Percentiles rank a stretch among this genome's conserved stretches.
phyloP scores from a whole-genome alignment of 1,284 basidiomycete species.

The Pterulicium gracile region DNA sequence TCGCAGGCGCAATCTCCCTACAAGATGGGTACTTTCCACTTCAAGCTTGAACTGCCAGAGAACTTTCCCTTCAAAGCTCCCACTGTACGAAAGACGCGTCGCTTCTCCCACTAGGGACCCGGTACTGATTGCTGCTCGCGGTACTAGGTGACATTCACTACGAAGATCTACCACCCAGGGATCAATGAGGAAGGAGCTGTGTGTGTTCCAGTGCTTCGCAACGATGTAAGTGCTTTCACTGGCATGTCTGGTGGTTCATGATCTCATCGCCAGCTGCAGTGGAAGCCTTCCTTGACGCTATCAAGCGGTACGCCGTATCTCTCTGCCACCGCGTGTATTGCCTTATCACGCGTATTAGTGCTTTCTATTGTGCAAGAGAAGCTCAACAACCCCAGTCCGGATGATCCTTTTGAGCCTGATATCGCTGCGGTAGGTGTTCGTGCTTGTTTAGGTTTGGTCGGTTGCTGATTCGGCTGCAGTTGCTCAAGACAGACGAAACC shows the following conservation, averaged over 20 bases:
- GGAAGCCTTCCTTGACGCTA: slow-evolving; percentile 83
- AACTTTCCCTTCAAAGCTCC: slow-evolving; percentile 91
- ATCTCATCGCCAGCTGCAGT: slow-evolving; percentile 34
- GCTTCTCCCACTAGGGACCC: slow-evolving; percentile 6
- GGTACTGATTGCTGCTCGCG: slow-evolving; percentile 7
- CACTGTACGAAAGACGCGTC: too few species aligned
- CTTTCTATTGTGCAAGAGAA: slow-evolving; percentile 76
- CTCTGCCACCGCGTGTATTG: slow-evolving; percentile 1
- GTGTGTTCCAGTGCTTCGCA: slow-evolving; percentile 70
- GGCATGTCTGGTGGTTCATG: neutral
- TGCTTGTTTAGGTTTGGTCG: slow-evolving; percentile 1
- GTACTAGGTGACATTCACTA: slow-evolving; percentile 69
- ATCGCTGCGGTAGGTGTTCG: slow-evolving; percentile 55
- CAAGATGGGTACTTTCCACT: slow-evolving; percentile 73
- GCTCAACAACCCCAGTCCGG: slow-evolving; percentile 78
- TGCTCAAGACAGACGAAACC: slow-evolving; percentile 60
- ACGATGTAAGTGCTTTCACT: slow-evolving; percentile 49
- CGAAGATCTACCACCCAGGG: slow-evolving; percentile 88
- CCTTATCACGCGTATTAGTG: slow-evolving; percentile 33
- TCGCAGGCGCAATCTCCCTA: slow-evolving; percentile 72
- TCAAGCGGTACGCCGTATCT: slow-evolving; percentile 45
- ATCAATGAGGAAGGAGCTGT: slow-evolving; percentile 86
- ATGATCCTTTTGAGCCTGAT: slow-evolving; percentile 83
- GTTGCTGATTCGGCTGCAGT: slow-evolving; percentile 24
- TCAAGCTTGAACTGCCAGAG: slow-evolving; percentile 58